These are phyloP conservation scores for Trichoderma breve DNA, from an alignment of 2,329 filamentous ascomycete species.

Conservation along the genomic window DNA sequence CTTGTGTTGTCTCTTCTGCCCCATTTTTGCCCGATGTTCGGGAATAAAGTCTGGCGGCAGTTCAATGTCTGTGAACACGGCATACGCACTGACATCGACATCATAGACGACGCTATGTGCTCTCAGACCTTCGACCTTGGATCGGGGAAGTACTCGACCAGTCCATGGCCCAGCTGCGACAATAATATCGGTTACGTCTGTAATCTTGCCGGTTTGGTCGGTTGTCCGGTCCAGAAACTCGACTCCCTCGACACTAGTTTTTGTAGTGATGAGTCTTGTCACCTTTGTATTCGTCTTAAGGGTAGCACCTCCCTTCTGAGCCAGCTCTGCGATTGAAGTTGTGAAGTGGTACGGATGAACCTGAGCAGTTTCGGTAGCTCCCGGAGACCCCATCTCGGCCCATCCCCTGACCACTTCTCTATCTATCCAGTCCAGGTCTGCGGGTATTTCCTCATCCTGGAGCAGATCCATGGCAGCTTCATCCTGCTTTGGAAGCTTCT, in stretches of 20 bases:
- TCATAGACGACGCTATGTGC: slow-evolving; percentile 66
- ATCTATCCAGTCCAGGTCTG: slow-evolving; percentile 83
- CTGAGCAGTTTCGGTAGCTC: slow-evolving; percentile 78
- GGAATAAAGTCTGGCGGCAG: slow-evolving; percentile 65
- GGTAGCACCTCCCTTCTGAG: slow-evolving; percentile 65
- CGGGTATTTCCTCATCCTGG: slow-evolving; percentile 62
- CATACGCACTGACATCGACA: slow-evolving; percentile 67
- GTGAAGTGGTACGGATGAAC: slow-evolving; percentile 94
- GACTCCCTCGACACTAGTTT: slow-evolving; percentile 58
- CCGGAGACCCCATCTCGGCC: slow-evolving; percentile 72
- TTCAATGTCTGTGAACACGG: slow-evolving; percentile 82
- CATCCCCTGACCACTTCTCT: slow-evolving; percentile 65
- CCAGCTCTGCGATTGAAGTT: slow-evolving; percentile 74
- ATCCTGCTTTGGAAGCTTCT: slow-evolving; percentile 62
- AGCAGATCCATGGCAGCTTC: slow-evolving; percentile 46
- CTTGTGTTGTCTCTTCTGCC: slow-evolving; percentile 53
- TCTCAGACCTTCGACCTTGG: slow-evolving; percentile 57
- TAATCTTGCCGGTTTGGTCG: slow-evolving; percentile 37
- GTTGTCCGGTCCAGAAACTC: slow-evolving; percentile 54
- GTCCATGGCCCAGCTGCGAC: slow-evolving; percentile 64
- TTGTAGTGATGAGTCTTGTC: slow-evolving; percentile 59
- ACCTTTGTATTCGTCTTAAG: slow-evolving; percentile 67
- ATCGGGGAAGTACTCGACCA: slow-evolving; percentile 53
- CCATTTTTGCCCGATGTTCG: slow-evolving; percentile 46
- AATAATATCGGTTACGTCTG: slow-evolving; percentile 52